Evolutionary conservation across 805 yeast species (phyloP).

Genomic region (Yarrowia keelungensis): DNA sequence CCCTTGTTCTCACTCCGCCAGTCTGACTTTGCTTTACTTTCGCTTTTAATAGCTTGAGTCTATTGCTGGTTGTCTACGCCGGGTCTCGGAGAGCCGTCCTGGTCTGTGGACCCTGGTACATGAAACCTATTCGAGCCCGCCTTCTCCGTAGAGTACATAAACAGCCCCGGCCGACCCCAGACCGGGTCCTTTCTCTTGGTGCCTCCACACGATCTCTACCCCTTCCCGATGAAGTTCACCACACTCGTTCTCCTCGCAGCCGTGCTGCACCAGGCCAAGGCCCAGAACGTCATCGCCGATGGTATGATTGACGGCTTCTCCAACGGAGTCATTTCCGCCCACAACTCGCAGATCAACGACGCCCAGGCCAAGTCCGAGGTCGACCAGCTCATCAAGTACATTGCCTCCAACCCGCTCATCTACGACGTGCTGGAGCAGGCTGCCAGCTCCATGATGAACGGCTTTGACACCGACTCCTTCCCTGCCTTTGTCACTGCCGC

Average conservation of each 20-base stretch:
- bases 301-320: slow-evolving; percentile 30
- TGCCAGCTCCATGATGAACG: neutral
- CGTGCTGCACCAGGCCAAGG: slow-evolving; percentile 13
- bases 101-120: slow-evolving; percentile 6
- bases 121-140: slow-evolving; percentile 3
- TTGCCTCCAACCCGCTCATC: slow-evolving; percentile 27
- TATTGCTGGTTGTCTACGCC: neutral
- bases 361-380: slow-evolving; percentile 39
- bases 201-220: neutral
- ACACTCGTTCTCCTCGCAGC: slow-evolving; percentile 34
- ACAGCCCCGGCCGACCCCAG: neutral
- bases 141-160: neutral
- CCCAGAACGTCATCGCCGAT: slow-evolving; percentile 31
- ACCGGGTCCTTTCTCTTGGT: too few species aligned
- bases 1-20: too few species aligned
- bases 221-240: slow-evolving; percentile 16
- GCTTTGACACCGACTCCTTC: slow-evolving; percentile 2
- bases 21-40: neutral
- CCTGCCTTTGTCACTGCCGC: slow-evolving; percentile 32
- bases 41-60: neutral
- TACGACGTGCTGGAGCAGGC: slow-evolving; percentile 6
- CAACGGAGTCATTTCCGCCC: slow-evolving; percentile 28
- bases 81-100: neutral
- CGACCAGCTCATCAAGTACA: slow-evolving; percentile 24
- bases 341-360: slow-evolving; percentile 27